Base-by-base conservation (phyloP, 108 stramenopile genomes). In the Stephanodiscus minutulus region DNA sequence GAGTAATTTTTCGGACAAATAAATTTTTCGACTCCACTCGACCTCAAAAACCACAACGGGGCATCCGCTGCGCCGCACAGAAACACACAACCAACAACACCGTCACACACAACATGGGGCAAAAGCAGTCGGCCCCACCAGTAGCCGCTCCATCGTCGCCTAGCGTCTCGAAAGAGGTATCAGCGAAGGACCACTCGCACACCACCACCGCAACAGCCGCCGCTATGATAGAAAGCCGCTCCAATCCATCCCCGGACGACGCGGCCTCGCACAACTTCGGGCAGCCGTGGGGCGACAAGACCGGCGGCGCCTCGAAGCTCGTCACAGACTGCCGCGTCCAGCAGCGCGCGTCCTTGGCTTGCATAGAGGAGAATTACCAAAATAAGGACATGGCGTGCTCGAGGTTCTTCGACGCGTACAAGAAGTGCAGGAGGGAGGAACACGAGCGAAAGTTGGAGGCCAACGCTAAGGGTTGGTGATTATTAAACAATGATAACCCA, bases 281-380 rank as follows among this genome's bases (percentile, higher is more conserved):
- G 10, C 84, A 79, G 33, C 81, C 84, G 0, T 27, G 65, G 17
- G 29, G 65, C 18, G 46, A 73, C 22, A 29, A 60, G 18, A 41
- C 48, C 43, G 35, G 46, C n/a, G 71, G 76, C 15, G 73, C 77
- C 39, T 75, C 73, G 24, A 89, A 86, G 65, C 82, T 87, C 28
- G 21, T 77, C 21, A 93, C 92, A 5, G 88, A 88, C 64, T 93
- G 92, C 68, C 61, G 73, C 62, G 77, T 66, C 20, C 83, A 93
- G 73, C 88, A 89, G 46, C 48, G 59, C 20, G 86, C 76, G 10
- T 88, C 87, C 4, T 60, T 93, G 55, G 33, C 86, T 43, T 93
- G 92, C 43, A 89, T 91, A 57, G 85, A 88, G 70, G 88, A 86
- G 39, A 89, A 93, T 73, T 90, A 89, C 53, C 75, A 82, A 28